Evolutionary conservation across 768 basidiomycete genomes (phyloP), one percentile per base, ranked within the genome.

Genomic region (Cubamyces lactineus): DNA sequence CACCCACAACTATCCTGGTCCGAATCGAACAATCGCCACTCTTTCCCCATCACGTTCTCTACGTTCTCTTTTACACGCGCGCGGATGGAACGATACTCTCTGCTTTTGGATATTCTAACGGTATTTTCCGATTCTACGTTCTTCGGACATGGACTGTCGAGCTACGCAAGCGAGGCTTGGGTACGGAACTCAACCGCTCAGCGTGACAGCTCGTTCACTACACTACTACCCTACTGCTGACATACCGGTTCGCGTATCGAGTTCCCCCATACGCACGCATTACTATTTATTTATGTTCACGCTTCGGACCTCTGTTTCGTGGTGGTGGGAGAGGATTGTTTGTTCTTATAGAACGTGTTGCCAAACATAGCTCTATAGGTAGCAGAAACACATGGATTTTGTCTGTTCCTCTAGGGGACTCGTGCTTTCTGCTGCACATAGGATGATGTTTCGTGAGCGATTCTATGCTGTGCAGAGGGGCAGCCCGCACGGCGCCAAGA

Each of bases 11-110:
- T 30, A 40, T 41, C 34, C 34, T 34, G 42, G 43, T 63, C 38
- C 57, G 46, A 46, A 28, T 28, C 43, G 55, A 53, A 63, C 59
- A 63, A 62, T 21, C 49, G 34, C 59, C 57, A 23, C 57, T 64
- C 55, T 1, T 60, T 63, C 28, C 52, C 17, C 42, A 59, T 23
- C 61, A 65, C 67, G 39, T 48, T 67, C 66, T 49, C 57, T 68
- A 3, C 7, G 28, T n/a, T n/a, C n/a, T n/a, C n/a, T n/a, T 61
- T 40, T 15, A 17, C 19, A 28, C 38, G 34, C 39, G 50, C 55
- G 51, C 19, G 63, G n/a, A 8, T 30, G 48, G 34, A n/a, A 51
- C 21, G 34, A 46, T 40, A 52, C 49, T 45, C 34, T 34, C 34
- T 34, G 30, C 12, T 39, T 16, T 57, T 53, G 42, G 41, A 45